Percentiles rank a stretch among this genome's conserved stretches.
phyloP scores from a whole-genome alignment of 345 rosid genomes.

The Eucalyptus marginata region DNA sequence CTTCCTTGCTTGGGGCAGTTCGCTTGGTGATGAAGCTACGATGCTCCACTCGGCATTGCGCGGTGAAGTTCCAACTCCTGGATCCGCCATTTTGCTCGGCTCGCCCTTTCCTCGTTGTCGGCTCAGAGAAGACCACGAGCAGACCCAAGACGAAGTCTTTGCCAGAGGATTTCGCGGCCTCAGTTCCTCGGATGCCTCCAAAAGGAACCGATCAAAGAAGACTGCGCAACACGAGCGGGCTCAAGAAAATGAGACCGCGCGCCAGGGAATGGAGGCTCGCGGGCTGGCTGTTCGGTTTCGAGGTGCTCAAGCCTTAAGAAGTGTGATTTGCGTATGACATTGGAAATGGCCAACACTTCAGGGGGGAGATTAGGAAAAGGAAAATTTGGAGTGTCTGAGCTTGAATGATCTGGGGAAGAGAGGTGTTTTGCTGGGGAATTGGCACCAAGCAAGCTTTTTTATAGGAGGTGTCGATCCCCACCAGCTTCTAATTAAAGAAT shows the following conservation, averaged over 20 bases:
- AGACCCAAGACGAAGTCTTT: background rate
- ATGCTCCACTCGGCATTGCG: background rate
- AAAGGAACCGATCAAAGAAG: background rate
- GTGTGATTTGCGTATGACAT: fast-evolving
- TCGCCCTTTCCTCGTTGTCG: background rate
- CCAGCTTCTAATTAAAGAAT: too few species aligned
- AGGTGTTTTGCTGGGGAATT: background rate
- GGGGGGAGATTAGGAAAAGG: fast-evolving
- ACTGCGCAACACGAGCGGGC: fast-evolving
- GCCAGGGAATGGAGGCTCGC: background rate
- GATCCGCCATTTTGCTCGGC: fast-evolving
- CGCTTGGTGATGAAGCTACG: background rate
- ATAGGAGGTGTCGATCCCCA: too few species aligned
- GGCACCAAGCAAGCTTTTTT: too few species aligned
- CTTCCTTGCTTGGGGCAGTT: background rate
- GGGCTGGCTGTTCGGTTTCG: background rate
- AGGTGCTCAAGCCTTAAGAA: background rate
- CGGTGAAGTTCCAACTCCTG: background rate
- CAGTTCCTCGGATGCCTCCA: background rate
- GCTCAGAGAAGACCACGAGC: background rate
- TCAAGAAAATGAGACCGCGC: background rate
- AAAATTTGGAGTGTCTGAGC: too few species aligned
- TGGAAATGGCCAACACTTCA: background rate
- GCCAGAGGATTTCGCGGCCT: background rate
- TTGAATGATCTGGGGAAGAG: too few species aligned